Base-by-base conservation (phyloP, 2,329 filamentous ascomycete genomes). In the Aspergillus eucalypticola region DNA sequence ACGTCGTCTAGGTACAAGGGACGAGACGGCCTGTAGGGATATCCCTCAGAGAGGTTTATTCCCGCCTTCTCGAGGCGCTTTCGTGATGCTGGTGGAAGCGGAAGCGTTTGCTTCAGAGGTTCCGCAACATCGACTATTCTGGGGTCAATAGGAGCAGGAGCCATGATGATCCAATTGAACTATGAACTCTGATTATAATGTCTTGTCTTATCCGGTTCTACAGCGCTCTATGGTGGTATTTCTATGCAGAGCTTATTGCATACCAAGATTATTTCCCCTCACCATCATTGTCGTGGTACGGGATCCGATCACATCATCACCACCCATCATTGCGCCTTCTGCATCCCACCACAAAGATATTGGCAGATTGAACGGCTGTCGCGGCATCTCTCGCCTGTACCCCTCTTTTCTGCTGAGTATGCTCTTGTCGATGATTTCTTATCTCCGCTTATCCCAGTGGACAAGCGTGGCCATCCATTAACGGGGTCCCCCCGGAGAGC, bases 1-100 rank as follows among this genome's bases (percentile, higher is more conserved):
- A 88, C 86, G 64, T 91, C 89, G 59, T 92, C 85, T 0, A 91
- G 77, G 66, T 87, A 91, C 1, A 91, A 76, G 0, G 89, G 89
- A 51, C 82, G 82, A 0, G 85, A 83, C 1, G 88, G 88, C 0
- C 88, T 84, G 67, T 91, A 90, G 0, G 89, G 89, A 64, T 91
- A 91, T 0, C 89, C 89, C 1, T 85, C 76, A 0, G 86, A 88
- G 2, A 91, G 79, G 69, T 92, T 88, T 56, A 91, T 83, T 1
- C 86, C 88, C 0, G 87, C 88, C 62, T 89, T 90, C 65, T 86
- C 84, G 0, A 91, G 79, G 3, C 89, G 82, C 52, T 81, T 77
- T 1, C 82, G 80, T 1, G 88, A 78, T 1, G 83, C 67, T 8
- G 80, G 80, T 2, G 89, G 89, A 6, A 91, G 78, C 1, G 80